Conservation (phyloP, 345 rosid genomes). For the Odontarrhena argentea region DNA sequence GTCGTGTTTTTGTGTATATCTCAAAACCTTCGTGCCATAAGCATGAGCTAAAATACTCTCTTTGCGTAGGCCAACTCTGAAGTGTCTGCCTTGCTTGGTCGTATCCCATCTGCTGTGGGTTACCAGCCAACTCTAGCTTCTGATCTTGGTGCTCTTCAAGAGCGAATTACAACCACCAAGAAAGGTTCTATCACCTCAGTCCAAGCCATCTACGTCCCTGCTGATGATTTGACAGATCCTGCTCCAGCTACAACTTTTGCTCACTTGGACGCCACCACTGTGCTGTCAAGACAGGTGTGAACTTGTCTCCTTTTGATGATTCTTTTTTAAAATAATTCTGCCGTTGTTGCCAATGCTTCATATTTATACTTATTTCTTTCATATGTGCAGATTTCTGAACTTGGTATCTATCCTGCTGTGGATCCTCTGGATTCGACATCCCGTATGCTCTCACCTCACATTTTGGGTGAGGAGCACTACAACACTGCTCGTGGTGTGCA, state of each 20-base stretch:
- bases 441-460: constrained; percentile 97
- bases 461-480: constrained; percentile 93
- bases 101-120: constrained; percentile 99
- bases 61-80: constrained; percentile 87
- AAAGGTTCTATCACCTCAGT: constrained; percentile 98
- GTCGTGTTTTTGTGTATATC: not conserved
- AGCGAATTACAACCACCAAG: constrained; percentile 98
- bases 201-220: constrained; percentile 99
- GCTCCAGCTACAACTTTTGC: constrained; percentile 99
- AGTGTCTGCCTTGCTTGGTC: constrained; percentile 98
- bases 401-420: constrained; percentile 98
- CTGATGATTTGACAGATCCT: constrained; percentile 99
- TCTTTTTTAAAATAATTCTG: not conserved
- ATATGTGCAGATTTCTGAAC: constrained; percentile 73
- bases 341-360: not conserved
- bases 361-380: not conserved
- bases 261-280: constrained; percentile 99
- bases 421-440: constrained; percentile 98
- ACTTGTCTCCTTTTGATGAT: not conserved
- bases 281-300: constrained; percentile 88
- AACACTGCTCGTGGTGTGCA: constrained; percentile 98
- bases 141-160: constrained; percentile 99
- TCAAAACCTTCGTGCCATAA: not conserved
- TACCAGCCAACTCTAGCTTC: constrained; percentile 99
- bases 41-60: not conserved